Conservation (phyloP, 2,329 filamentous ascomycete species). For the Alternaria rosae region DNA sequence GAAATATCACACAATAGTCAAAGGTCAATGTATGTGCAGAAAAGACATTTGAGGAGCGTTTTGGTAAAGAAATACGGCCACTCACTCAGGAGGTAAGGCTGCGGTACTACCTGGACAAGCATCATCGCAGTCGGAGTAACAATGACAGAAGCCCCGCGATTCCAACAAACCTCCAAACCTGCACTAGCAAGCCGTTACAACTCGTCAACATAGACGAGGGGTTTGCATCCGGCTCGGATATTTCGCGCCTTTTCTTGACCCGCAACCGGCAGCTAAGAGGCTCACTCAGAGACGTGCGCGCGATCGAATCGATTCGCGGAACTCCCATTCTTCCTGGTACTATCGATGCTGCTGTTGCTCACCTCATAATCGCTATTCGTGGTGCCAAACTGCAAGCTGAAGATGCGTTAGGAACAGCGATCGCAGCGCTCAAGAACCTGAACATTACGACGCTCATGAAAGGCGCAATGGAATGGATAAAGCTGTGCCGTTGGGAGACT, state of each 20-base stretch:
- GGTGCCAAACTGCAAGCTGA: not conserved
- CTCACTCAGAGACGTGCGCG: not conserved
- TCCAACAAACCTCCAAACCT: not conserved
- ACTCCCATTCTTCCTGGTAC: not conserved
- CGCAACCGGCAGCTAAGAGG: not conserved
- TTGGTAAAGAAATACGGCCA: not conserved
- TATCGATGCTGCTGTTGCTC: not conserved
- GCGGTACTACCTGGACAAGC: too few species aligned
- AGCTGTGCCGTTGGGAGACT: slow-evolving; percentile 5
- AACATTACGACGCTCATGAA: not conserved
- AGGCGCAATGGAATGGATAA: slow-evolving; percentile 8
- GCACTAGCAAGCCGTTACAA: not conserved
- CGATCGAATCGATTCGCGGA: not conserved
- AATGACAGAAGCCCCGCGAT: not conserved
- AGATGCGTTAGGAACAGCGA: not conserved
- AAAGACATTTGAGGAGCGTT: not conserved
- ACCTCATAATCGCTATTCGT: not conserved
- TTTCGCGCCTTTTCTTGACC: not conserved
- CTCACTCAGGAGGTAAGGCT: not conserved
- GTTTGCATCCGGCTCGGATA: not conserved
- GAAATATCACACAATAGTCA: too few species aligned
- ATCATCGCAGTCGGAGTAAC: not conserved
- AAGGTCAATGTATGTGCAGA: not conserved
- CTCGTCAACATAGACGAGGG: not conserved
- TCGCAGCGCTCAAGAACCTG: not conserved